These are phyloP conservation scores for Lactarius hengduanensis DNA, from an alignment of 768 basidiomycete species.

Conservation along the genomic window DNA sequence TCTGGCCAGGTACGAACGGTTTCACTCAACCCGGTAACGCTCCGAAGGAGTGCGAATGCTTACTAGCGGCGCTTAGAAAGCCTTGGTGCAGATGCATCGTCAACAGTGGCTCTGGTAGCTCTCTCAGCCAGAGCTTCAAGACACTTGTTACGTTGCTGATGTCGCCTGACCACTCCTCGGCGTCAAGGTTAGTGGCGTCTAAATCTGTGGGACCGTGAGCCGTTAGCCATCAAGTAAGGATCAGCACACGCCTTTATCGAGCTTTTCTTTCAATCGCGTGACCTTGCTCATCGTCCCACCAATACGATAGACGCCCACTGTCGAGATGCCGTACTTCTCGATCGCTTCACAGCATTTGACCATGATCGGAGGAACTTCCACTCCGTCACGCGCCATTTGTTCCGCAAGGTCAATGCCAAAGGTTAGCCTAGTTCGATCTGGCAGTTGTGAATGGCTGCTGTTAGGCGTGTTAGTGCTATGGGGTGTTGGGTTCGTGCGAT, in stretches of 20 bases:
- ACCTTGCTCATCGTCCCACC: slow-evolving; percentile 91
- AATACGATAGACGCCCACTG: slow-evolving; percentile 90
- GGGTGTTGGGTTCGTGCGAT: slow-evolving; percentile 63
- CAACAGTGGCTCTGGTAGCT: slow-evolving; percentile 90
- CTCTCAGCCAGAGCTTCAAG: slow-evolving; percentile 94
- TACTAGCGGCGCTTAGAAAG: slow-evolving; percentile 95
- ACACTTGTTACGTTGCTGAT: slow-evolving; percentile 96
- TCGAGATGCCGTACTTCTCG: slow-evolving; percentile 80
- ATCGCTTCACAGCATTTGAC: slow-evolving; percentile 89
- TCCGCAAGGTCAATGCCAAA: slow-evolving; percentile 92
- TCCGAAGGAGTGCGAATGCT: slow-evolving; percentile 35
- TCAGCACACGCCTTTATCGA: slow-evolving; percentile 72
- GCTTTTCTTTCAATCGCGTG: slow-evolving; percentile 69
- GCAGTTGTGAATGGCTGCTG: slow-evolving; percentile 36
- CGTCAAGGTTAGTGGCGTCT: slow-evolving; percentile 81
- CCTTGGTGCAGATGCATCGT: slow-evolving; percentile 82
- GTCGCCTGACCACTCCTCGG: slow-evolving; percentile 88
- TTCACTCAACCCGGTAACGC: background rate
- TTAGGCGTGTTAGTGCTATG: slow-evolving; percentile 38
- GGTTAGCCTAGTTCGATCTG: slow-evolving; percentile 72
- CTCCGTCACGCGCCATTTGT: slow-evolving; percentile 88
- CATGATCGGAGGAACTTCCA: slow-evolving; percentile 85
- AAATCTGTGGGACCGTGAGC: slow-evolving; percentile 51
- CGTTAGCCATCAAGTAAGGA: background rate
- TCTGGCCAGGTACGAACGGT: slow-evolving; percentile 42